phyloP scores from a whole-genome alignment of 1,284 basidiomycete species.

The Ganoderma multipileum region DNA sequence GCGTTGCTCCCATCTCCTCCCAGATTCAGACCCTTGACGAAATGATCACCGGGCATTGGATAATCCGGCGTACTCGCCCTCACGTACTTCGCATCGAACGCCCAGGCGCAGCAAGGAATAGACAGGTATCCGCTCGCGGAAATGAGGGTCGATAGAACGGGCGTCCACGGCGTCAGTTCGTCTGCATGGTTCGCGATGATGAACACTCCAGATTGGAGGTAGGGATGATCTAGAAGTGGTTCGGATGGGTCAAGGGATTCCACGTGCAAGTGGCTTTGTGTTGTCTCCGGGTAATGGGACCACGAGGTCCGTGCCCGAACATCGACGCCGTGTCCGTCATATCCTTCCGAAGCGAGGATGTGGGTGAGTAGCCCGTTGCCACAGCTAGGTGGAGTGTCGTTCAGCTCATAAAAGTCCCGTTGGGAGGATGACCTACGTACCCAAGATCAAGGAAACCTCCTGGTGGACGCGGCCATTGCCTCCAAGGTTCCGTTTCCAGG shows the following conservation, averaged over 20 bases:
- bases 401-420: constrained; percentile 1
- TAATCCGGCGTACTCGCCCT: constrained; percentile 50
- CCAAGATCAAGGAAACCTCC: constrained; percentile 93
- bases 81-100: constrained; percentile 71
- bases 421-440: constrained; percentile 42
- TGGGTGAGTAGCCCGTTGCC: constrained; percentile 91
- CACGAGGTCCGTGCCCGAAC: constrained; percentile 76
- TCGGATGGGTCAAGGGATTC: constrained; percentile 66
- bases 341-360: constrained; percentile 86
- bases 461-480: constrained; percentile 75
- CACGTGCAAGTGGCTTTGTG: constrained; percentile 65
- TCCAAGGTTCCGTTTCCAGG: constrained; percentile 58
- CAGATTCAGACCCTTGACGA: constrained; percentile 60
- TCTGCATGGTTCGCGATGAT: constrained; percentile 97
- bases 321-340: constrained; percentile 84
- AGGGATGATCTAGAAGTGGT: constrained; percentile 24
- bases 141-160: constrained; percentile 70
- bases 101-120: constrained; percentile 92
- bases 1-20: constrained; percentile 61
- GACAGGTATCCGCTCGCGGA: constrained; percentile 81
- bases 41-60: constrained; percentile 45
- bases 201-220: constrained; percentile 61
- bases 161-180: constrained; percentile 92
- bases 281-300: constrained; percentile 71
- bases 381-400: constrained; percentile 54